Evolutionary conservation across 2,329 filamentous ascomycete species (phyloP).

Genomic region (Xylaria sp.): DNA sequence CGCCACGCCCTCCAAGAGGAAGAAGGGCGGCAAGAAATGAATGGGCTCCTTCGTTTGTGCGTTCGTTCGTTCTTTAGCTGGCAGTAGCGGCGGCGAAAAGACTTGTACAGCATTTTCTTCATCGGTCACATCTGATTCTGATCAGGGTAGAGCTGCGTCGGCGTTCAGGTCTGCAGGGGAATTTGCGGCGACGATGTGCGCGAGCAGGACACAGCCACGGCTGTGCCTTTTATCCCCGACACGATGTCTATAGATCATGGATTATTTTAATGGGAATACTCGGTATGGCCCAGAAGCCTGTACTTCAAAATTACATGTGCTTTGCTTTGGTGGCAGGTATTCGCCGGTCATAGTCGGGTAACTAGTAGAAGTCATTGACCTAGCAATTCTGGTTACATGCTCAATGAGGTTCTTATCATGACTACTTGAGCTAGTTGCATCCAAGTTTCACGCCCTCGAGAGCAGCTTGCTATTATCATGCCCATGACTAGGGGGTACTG

Average conservation of each 20-base stretch:
- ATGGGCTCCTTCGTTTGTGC: background rate
- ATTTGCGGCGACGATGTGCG: background rate
- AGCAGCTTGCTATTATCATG: background rate
- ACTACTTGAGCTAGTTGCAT: background rate
- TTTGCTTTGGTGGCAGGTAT: background rate
- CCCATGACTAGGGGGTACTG: background rate
- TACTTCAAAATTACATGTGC: background rate
- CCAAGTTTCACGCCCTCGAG: background rate
- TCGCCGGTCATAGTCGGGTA: background rate
- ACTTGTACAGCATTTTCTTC: slow-evolving; percentile 16
- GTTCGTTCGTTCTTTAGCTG: background rate
- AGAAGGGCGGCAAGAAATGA: slow-evolving; percentile 69
- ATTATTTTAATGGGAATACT: background rate
- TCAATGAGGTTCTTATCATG: background rate
- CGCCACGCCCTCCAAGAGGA: slow-evolving; percentile 46
- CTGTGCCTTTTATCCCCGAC: background rate
- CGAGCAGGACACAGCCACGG: background rate
- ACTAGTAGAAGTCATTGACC: background rate
- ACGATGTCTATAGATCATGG: background rate
- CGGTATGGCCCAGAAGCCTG: background rate
- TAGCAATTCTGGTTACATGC: background rate
- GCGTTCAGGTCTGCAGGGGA: slow-evolving; percentile 30
- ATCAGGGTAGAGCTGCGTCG: slow-evolving; percentile 27
- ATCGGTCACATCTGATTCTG: slow-evolving; percentile 9
- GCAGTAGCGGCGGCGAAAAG: background rate